Evolutionary conservation across 2,329 filamentous ascomycete species (phyloP).

Genomic region (Botrytis hyacinthi): DNA sequence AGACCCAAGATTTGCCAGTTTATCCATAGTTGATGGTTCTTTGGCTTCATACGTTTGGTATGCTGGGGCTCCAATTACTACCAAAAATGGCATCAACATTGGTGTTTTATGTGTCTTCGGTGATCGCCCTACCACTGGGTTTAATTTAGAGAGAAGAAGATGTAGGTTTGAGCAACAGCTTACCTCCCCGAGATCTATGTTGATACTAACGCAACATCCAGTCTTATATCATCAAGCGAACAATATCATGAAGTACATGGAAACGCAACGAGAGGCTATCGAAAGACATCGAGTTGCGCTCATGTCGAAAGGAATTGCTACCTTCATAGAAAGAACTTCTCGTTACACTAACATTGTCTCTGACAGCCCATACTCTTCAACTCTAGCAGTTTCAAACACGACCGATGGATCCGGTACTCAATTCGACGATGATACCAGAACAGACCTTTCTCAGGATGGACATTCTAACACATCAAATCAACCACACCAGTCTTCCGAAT

Average conservation of each 20-base stretch:
- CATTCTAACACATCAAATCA: neutral
- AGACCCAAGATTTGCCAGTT: constrained; percentile 21
- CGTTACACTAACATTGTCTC: neutral
- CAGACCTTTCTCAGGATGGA: neutral
- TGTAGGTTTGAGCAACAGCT: constrained; percentile 31
- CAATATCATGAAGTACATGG: constrained; percentile 58
- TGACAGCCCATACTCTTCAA: neutral
- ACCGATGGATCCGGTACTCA: neutral
- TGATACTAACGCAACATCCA: constrained; percentile 39
- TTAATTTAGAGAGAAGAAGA: constrained; percentile 18
- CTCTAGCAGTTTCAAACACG: neutral
- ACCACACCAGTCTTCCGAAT: constrained; percentile 13
- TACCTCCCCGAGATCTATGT: constrained; percentile 45
- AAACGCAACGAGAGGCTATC: constrained; percentile 51
- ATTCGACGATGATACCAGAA: neutral
- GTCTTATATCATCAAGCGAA: constrained; percentile 46
- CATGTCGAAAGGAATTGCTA: constrained; percentile 52
- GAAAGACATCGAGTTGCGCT: constrained; percentile 50
- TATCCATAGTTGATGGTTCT: constrained; percentile 22
- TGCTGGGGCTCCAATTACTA: constrained; percentile 23
- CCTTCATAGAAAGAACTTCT: constrained; percentile 47
- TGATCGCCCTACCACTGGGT: constrained; percentile 33
- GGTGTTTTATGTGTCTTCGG: constrained; percentile 60
- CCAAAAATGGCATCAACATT: constrained; percentile 39
- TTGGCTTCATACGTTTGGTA: constrained; percentile 23